Base-by-base conservation (phyloP, 495 filamentous ascomycete genomes). In the Hypoxylon fuscum region DNA sequence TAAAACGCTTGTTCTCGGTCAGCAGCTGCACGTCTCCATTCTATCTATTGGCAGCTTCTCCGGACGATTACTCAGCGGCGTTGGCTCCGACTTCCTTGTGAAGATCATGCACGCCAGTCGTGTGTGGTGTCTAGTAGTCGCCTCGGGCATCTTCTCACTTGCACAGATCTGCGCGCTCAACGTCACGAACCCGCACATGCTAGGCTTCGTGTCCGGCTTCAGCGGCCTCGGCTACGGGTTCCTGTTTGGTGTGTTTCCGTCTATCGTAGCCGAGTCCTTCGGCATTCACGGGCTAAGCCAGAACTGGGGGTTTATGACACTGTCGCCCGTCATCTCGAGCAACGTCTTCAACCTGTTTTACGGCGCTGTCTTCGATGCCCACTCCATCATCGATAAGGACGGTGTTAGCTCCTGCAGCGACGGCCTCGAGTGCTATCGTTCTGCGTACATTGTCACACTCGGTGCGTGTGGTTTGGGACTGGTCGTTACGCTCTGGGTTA, bases 291-390 rank as follows among this genome's bases (percentile, higher is more conserved):
- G 95, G n/a, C 79, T 98, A 15, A 88, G 84, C 63, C 88, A 91
- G 72, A 96, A 96, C 74, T 98, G 94, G 92, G 95, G 95, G 27
- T 88, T 87, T 63, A 96, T 98, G 90, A 97, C 90, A 0, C 76
- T 98, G 14, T 85, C 88, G 10, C 92, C 93, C 0, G 88, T 96
- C 4, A 76, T 97, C 46, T 91, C 86, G 14, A 91, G 91, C 35
- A 96, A 98, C 54, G 74, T 96, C 25, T 97, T 97, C 78, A 98
- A 97, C 74, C 74, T 98, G 3, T 82, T 92, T 40, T 98, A 98
- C 70, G 90, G 91, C 44, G 69, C 71, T 27, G 84, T 97, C 6
- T 96, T 90, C 70, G 94, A 98, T 72, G 74, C 75, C 14, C 92
- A 97, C 73, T 91, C 85, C 40, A 76, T 87, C 38, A 72, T 90